Conservation (phyloP, 2,329 filamentous ascomycete species). For the Paramyrothecium sp. region DNA sequence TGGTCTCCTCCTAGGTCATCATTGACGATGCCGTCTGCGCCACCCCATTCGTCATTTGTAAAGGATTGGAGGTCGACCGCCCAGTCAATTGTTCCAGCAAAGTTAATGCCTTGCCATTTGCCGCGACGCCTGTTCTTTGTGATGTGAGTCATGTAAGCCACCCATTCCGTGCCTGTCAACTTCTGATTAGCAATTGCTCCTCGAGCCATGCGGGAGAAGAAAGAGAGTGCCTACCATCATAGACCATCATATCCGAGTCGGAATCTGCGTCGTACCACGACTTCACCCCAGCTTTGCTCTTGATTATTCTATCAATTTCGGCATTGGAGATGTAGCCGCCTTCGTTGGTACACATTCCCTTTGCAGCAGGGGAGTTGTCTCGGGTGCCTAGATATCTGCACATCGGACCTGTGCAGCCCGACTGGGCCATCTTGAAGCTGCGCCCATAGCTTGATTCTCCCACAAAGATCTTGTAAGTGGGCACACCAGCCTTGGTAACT, state of each 20-base stretch:
- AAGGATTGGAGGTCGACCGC: neutral
- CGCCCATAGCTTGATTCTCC: constrained; percentile 29
- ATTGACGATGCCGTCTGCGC: too few species aligned
- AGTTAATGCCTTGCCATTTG: neutral
- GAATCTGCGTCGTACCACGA: neutral
- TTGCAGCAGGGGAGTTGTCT: constrained; percentile 13
- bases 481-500: constrained; percentile 30
- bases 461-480: constrained; percentile 24
- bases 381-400: constrained; percentile 18
- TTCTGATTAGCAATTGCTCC: too few species aligned
- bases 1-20: neutral
- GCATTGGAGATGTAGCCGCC: constrained; percentile 22
- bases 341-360: constrained; percentile 20
- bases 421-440: constrained; percentile 23
- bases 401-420: constrained; percentile 13
- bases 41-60: neutral
- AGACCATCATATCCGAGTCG: neutral
- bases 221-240: neutral
- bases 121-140: neutral
- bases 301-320: constrained; percentile 26
- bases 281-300: constrained; percentile 24
- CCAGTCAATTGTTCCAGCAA: neutral
- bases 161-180: neutral
- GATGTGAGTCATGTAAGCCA: neutral
- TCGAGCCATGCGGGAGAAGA: too few species aligned